Conservation (phyloP, 2,329 filamentous ascomycete species). For the Teratosphaeria gauchensis region DNA sequence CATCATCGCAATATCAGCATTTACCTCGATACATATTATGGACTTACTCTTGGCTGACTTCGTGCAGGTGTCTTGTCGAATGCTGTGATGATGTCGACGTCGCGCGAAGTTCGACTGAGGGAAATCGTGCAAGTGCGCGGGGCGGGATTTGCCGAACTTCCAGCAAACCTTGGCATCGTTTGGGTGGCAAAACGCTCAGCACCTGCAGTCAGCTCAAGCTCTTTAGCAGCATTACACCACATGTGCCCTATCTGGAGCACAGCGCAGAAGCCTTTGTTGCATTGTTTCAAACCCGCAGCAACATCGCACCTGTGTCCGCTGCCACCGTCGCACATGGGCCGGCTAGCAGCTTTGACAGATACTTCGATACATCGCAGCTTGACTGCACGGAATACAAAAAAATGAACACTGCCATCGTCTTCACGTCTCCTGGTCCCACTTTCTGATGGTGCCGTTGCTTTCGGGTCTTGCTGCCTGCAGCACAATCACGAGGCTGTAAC, state of each 20-base stretch:
- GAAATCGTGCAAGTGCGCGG: background rate
- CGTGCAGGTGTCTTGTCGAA: conserved; percentile 6
- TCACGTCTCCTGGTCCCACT: background rate
- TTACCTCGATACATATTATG: too few relatives aligned
- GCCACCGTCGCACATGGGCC: background rate
- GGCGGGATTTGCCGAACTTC: background rate
- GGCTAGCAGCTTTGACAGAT: background rate
- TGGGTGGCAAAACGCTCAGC: background rate
- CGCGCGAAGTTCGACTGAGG: background rate
- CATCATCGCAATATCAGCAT: background rate
- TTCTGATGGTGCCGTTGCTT: too few relatives aligned
- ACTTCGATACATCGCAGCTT: background rate
- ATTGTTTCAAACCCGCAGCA: background rate
- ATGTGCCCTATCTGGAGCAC: background rate
- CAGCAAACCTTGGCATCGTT: background rate
- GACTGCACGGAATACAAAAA: background rate
- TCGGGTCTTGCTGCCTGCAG: background rate
- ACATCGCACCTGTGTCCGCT: background rate
- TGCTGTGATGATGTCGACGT: background rate
- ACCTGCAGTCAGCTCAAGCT: background rate
- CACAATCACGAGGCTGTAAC: background rate
- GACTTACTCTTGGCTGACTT: conserved; percentile 18
- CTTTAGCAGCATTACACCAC: background rate
- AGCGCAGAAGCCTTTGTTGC: background rate
- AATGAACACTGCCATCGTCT: background rate